Conservation (phyloP, 2,329 filamentous ascomycete species). For the Ceratocystis lukuohia region DNA sequence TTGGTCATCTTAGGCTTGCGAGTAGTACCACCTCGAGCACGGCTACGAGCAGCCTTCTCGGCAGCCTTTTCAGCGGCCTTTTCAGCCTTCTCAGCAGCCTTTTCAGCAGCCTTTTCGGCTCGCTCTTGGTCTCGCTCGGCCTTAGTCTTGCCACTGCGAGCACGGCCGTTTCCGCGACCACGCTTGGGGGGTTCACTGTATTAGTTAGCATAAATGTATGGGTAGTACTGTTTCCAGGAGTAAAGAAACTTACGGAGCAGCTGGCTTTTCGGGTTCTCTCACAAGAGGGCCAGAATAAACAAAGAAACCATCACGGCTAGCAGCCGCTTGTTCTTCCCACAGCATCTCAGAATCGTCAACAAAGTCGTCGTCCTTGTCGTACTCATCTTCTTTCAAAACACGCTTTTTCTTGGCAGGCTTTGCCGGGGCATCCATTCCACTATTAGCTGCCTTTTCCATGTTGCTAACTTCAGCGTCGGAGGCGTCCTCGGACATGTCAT, state of each 20-base stretch:
- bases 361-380: slow-evolving; percentile 72
- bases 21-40: slow-evolving; percentile 12
- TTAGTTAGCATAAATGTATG: slow-evolving; percentile 26
- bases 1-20: slow-evolving; percentile 19
- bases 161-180: slow-evolving; percentile 35
- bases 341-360: slow-evolving; percentile 87
- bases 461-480: slow-evolving; percentile 70
- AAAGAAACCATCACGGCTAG: slow-evolving; percentile 92
- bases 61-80: slow-evolving; percentile 18
- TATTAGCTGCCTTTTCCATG: slow-evolving; percentile 52
- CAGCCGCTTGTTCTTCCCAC: slow-evolving; percentile 91
- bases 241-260: slow-evolving; percentile 34
- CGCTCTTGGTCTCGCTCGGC: slow-evolving; percentile 17
- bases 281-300: slow-evolving; percentile 90
- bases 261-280: slow-evolving; percentile 67
- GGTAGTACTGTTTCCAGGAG: neutral
- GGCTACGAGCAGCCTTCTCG: slow-evolving; percentile 14
- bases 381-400: slow-evolving; percentile 68
- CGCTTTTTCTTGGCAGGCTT: slow-evolving; percentile 64
- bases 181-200: slow-evolving; percentile 57
- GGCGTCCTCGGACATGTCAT: slow-evolving; percentile 73
- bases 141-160: slow-evolving; percentile 18
- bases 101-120: slow-evolving; percentile 18
- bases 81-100: slow-evolving; percentile 17
- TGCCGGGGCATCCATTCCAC: slow-evolving; percentile 31